These are phyloP conservation scores for Termitomyces heimii DNA, from an alignment of 768 basidiomycete species.

Conservation along the genomic window DNA sequence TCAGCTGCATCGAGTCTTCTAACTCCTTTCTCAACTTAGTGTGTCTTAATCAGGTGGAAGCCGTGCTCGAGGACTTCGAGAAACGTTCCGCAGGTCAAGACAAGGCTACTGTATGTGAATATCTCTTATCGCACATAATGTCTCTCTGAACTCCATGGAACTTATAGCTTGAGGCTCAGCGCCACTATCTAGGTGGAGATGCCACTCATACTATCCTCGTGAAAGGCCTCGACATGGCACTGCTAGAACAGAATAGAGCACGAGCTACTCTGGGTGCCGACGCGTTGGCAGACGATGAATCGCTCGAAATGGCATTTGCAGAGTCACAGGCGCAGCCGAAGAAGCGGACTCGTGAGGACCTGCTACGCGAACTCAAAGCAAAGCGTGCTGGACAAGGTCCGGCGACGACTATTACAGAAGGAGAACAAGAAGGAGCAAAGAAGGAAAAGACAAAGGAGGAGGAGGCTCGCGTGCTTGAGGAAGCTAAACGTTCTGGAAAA, in stretches of 20 bases:
- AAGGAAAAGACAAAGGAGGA: slow-evolving; percentile 18
- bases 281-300: slow-evolving; percentile 70
- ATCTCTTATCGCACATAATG: background rate
- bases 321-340: slow-evolving; percentile 23
- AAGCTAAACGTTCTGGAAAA: slow-evolving; percentile 43
- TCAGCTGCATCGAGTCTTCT: slow-evolving; percentile 5
- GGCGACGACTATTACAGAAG: background rate
- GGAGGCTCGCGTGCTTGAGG: slow-evolving; percentile 29
- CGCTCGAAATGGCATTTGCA: slow-evolving; percentile 69
- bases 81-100: slow-evolving; percentile 53
- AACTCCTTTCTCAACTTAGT: background rate
- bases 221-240: slow-evolving; percentile 83
- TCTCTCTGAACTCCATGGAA: background rate
- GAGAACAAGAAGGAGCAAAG: slow-evolving; percentile 18
- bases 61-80: slow-evolving; percentile 80
- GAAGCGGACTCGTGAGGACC: slow-evolving; percentile 77
- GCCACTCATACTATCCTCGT: slow-evolving; percentile 81
- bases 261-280: slow-evolving; percentile 32
- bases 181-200: slow-evolving; percentile 80
- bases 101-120: slow-evolving; percentile 45
- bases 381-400: slow-evolving; percentile 32
- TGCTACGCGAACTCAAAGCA: slow-evolving; percentile 67
- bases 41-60: slow-evolving; percentile 53
- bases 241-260: slow-evolving; percentile 81
- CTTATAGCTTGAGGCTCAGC: slow-evolving; percentile 64